phyloP scores from a whole-genome alignment of 192 early-diverging fungal genomes.

The Allomyces macrogynus region DNA sequence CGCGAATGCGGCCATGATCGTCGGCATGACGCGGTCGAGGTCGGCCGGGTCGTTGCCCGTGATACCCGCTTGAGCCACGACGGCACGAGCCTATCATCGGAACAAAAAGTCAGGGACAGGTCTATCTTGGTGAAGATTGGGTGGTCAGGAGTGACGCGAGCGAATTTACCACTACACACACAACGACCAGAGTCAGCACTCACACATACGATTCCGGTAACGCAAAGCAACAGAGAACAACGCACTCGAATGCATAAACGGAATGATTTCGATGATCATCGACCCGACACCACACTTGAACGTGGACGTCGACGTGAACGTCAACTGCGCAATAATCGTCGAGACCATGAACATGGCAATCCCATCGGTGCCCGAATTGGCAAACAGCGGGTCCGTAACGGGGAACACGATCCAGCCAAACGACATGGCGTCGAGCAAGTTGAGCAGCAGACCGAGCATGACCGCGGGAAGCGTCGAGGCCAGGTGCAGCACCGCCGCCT shows the following conservation, averaged over 20 bases:
- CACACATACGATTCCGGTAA: too few relatives aligned
- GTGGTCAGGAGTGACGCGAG: too few relatives aligned
- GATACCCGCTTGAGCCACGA: not conserved
- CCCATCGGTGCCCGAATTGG: slow-evolving; percentile 54
- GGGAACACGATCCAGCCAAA: slow-evolving; percentile 88
- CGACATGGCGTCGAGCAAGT: slow-evolving; percentile 77
- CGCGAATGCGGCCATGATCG: slow-evolving; percentile 74
- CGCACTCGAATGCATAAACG: slow-evolving; percentile 45
- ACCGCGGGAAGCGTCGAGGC: slow-evolving; percentile 52
- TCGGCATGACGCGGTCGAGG: slow-evolving; percentile 55
- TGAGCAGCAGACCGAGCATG: slow-evolving; percentile 69
- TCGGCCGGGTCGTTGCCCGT: slow-evolving; percentile 12
- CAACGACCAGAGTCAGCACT: too few relatives aligned
- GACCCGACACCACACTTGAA: not conserved
- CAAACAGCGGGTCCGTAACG: slow-evolving; percentile 42
- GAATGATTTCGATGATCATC: slow-evolving; percentile 65
- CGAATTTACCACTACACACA: too few relatives aligned
- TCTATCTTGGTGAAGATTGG: too few relatives aligned
- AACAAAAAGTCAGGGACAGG: too few relatives aligned
- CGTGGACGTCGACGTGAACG: slow-evolving; percentile 22
- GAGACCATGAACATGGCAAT: slow-evolving; percentile 90
- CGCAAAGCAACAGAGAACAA: too few relatives aligned
- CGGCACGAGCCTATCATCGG: not conserved
- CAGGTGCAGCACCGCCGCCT: not conserved
- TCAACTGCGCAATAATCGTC: slow-evolving; percentile 48